A percentile compares a stretch with the other conserved stretches of the same genome.
Conservation (phyloP, 1,284 basidiomycete species). For the Ustanciosporium gigantosporum region DNA sequence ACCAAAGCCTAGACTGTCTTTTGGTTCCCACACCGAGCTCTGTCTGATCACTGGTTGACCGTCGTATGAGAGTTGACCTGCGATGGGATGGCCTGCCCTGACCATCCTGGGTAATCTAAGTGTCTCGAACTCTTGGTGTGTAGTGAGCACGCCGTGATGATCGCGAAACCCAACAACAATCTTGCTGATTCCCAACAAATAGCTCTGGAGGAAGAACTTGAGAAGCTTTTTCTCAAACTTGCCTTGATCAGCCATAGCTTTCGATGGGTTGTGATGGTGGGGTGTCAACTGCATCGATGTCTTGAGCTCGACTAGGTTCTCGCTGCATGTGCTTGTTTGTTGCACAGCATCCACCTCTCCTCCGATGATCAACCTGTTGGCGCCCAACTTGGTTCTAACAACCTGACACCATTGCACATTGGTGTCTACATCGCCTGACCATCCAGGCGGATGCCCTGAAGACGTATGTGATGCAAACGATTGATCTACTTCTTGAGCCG, state of each 20-base stretch:
- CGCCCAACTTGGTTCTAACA: constrained; percentile 83
- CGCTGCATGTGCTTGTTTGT: constrained; percentile 5
- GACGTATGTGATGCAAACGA: background rate
- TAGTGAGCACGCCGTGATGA: constrained; percentile 66
- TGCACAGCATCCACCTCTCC: constrained; percentile 91
- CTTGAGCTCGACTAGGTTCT: constrained; percentile 81
- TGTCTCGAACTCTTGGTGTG: constrained; percentile 59
- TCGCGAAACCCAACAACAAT: constrained; percentile 91
- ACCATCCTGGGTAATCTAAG: constrained; percentile 59
- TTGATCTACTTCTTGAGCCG: constrained; percentile 1
- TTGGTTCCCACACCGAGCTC: constrained; percentile 77
- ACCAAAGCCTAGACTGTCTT: constrained; percentile 75
- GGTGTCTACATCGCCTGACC: constrained; percentile 86
- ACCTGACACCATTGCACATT: constrained; percentile 96
- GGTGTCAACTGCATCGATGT: constrained; percentile 76
- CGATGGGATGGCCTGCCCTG: constrained; percentile 58
- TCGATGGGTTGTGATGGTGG: constrained; percentile 4
- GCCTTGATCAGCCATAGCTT: constrained; percentile 10
- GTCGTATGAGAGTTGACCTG: constrained; percentile 73
- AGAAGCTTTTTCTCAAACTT: constrained; percentile 85
- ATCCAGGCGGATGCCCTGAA: constrained; percentile 58
- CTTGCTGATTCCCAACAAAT: constrained; percentile 79
- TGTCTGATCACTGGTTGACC: constrained; percentile 68
- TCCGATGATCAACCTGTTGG: constrained; percentile 79
- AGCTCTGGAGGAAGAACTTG: constrained; percentile 82